phyloP scores from a whole-genome alignment of 2,329 filamentous ascomycete species.

The Pseudogymnoascus sp. region DNA sequence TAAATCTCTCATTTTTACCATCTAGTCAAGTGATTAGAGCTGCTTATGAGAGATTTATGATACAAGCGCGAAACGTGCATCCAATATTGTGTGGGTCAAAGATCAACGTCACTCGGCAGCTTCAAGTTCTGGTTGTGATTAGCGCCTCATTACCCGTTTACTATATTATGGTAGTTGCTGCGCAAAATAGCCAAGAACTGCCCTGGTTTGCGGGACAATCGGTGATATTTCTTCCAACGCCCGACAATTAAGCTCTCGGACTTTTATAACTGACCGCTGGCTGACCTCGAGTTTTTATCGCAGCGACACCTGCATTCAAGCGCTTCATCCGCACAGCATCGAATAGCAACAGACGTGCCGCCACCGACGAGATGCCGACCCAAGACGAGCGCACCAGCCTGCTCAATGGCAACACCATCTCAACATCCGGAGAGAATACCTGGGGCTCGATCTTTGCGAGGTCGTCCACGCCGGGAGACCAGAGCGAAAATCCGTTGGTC shows the following conservation, averaged over 20 bases:
- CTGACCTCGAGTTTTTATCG: background rate
- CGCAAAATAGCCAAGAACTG: slow-evolving; percentile 2
- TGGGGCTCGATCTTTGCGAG: slow-evolving; percentile 19
- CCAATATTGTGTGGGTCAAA: background rate
- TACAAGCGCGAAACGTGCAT: background rate
- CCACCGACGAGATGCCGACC: slow-evolving; percentile 12
- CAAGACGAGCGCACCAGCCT: slow-evolving; percentile 21
- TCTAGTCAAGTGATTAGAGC: background rate
- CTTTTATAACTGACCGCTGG: background rate
- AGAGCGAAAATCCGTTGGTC: slow-evolving; percentile 24
- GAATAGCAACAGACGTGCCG: background rate
- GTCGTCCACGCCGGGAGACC: slow-evolving; percentile 22
- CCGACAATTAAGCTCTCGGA: background rate
- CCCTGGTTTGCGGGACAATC: background rate
- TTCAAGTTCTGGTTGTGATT: background rate
- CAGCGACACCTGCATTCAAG: background rate
- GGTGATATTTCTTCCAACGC: background rate
- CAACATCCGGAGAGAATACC: slow-evolving; percentile 15
- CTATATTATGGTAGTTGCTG: background rate
- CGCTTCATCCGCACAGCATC: background rate
- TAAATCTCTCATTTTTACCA: background rate
- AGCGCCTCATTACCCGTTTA: slow-evolving; percentile 4
- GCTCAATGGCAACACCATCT: slow-evolving; percentile 15
- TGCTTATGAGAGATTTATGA: background rate
- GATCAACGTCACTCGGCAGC: background rate